Base-by-base conservation (phyloP, 1,284 basidiomycete genomes). In the Caloboletus firmus region DNA sequence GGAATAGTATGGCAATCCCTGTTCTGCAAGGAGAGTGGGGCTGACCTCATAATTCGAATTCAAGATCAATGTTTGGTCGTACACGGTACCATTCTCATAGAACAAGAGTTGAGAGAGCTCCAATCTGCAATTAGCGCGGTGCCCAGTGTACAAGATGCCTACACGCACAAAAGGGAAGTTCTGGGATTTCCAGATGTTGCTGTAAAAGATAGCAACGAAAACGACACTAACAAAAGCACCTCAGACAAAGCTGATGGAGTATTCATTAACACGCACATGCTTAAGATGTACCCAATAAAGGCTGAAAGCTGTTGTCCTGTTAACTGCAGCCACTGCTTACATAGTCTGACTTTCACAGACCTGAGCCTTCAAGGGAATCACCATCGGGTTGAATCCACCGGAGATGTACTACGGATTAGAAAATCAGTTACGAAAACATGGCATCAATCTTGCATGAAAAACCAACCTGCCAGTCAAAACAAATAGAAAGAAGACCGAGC, bases 391-490 rank as follows among this genome's bases (percentile, higher is more conserved):
- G 17, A 58, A 35, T 39, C 65, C 67, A 61, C 45, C 73, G 49
- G 58, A 76, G 55, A 84, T 77, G 71, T 69, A 83, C 72, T 71
- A 71, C 50, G 1, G 64, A 72, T 28, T 2, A 2, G 6, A 2
- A 20, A 24, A 24, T 56, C 22, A 57, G 9, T n/a, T n/a, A n/a
- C 20, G n/a, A 22, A n/a, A 40, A 8, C 0, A 12, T 0, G 2
- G 9, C 4, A 6, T 10, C 9, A 7, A 4, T 31, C 20, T 17
- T 4, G 2, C 4, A 7, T 24, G n/a, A 3, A 37, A 46, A 51
- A 65, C 57, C 37, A 49, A 69, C 65, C 68, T 69, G 77, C 82
- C 84, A 86, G 63, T 86, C 83, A 42, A 85, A 76, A 58, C 76
- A 80, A 55, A 83, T 63, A 6, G 78, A 74, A 22, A 81, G 62